Base-by-base conservation (phyloP, 2,329 filamentous ascomycete genomes). In the Penicillium thymicola region DNA sequence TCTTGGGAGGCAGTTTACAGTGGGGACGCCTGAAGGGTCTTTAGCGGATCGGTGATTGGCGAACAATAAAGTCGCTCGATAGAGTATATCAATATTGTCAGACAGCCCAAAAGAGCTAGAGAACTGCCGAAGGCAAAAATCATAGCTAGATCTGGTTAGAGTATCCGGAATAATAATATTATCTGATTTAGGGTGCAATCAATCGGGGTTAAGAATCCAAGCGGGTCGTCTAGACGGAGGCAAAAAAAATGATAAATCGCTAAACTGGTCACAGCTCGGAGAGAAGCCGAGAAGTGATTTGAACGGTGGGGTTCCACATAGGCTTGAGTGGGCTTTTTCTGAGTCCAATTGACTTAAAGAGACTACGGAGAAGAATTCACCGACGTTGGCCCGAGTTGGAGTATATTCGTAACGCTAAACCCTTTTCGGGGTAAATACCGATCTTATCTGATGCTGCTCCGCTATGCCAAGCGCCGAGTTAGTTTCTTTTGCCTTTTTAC, bases 401-500 rank as follows among this genome's bases (percentile, higher is more conserved):
- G 28, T 21, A 27, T 5, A n/a, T 37, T 2, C 2, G 11, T 2
- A n/a, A 14, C 44, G 21, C 59, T 52, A 52, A 30, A n/a, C 36
- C 10, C 32, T 14, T 8, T 44, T 54, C 2, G 7, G 58, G 40
- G 25, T 25, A 54, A 47, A 42, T 21, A 2, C n/a, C 55, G 40
- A 25, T 55, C 50, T 60, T 51, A 62, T 62, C 60, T 57, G 60
- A 62, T 62, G 27, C 5, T 32, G 11, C 16, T 18, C 16, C 48
- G 34, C 32, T 16, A 34, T 34, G 32, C 48, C 42, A 47, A 52
- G 25, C 2, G 28, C 23, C 8, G 1, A 27, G n/a, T 5, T 7
- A 2, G 14, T 2, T 14, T n/a, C 14, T 44, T 44, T 18, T 8
- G 2, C 44, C 21, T 11, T 11, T 23, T 54, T 51, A 50, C 51